Conservation (phyloP, 306 rosid genomes). For the Prunus mume region DNA sequence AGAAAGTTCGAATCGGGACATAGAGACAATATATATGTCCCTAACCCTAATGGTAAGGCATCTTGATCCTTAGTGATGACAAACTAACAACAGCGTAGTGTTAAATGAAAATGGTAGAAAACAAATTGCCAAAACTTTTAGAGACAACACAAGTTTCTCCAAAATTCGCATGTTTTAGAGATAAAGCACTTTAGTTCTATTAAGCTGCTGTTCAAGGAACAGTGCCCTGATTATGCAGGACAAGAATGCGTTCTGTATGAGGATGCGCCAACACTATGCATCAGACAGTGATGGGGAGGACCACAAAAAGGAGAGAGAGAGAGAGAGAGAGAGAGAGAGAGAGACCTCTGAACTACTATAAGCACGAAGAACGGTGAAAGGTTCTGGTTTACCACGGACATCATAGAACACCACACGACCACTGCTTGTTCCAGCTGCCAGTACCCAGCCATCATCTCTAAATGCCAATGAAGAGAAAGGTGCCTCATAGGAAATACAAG, state of each 20-base stretch:
- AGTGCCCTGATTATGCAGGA: background rate
- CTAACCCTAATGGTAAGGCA: background rate
- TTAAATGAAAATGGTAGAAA: background rate
- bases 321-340: background rate
- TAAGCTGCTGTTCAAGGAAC: background rate
- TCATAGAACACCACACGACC: conserved; percentile 95
- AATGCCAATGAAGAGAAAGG: conserved; percentile 94
- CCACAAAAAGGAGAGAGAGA: background rate
- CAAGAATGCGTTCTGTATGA: background rate
- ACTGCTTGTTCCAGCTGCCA: conserved; percentile 96
- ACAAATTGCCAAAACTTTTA: background rate
- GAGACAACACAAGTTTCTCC: background rate
- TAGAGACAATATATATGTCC: background rate
- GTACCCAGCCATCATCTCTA: conserved; percentile 92
- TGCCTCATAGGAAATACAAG: conserved; percentile 80
- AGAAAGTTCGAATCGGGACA: background rate
- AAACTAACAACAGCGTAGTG: background rate
- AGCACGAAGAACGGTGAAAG: conserved; percentile 85
- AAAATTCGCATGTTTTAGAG: conserved; percentile 1
- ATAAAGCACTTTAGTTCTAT: background rate
- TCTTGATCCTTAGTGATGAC: background rate
- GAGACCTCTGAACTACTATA: conserved; percentile 59
- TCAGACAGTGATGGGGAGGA: background rate
- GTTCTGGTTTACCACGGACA: conserved; percentile 95
- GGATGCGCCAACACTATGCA: background rate